Evolutionary conservation across 1,139 yeast genomes (phyloP), one percentile per base, ranked within the genome.

Genomic region (Diutina mesorugosa): DNA sequence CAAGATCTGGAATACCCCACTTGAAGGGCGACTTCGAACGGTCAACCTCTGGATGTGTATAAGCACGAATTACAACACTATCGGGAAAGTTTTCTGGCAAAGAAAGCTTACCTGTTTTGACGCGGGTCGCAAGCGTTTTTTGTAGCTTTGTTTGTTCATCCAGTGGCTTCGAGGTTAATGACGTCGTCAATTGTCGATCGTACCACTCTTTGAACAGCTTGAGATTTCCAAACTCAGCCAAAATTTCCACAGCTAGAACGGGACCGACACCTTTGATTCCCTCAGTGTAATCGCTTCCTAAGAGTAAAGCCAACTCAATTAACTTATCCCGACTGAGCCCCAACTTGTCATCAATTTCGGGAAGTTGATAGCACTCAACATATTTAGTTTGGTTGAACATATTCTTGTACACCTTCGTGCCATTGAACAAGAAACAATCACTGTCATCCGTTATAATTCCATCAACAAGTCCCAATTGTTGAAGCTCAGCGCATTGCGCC

Each of bases 401-500:
- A 69, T 95, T 93, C 64, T 90, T 87, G 70, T 91, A 93, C 1
- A 95, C 81, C 53, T 76, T 77, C 57, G 83, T 83, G 1, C 97
- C 97, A 0, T 98, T 99, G 73, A 95, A 95, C 52, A 95, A 70
- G 64, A 95, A 93, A 56, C 96, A 90, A 78, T 95, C 99, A 63
- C 97, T 89, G 73, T 95, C 99, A 68, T 95, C 99, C 0, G 99
- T 95, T 21, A 95, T 85, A 26, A 93, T 87, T 0, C 99, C 99
- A 68, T 95, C 99, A 1, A 93, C 97, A 29, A 93, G 74, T 0
- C 80, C 81, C 18, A 90, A 68, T 30, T 70, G 69, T 55, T 81
- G 69, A 10, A 93, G 71, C 61, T 85, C 89, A 0, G 97, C 97
- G 70, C 99, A 93, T 65, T 93, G 99, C 0, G 98, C 97, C 72